Evolutionary conservation across 2,329 filamentous ascomycete species (phyloP), one percentile per base, ranked within the genome.

Genomic region (Aureobasidium namibiae): DNA sequence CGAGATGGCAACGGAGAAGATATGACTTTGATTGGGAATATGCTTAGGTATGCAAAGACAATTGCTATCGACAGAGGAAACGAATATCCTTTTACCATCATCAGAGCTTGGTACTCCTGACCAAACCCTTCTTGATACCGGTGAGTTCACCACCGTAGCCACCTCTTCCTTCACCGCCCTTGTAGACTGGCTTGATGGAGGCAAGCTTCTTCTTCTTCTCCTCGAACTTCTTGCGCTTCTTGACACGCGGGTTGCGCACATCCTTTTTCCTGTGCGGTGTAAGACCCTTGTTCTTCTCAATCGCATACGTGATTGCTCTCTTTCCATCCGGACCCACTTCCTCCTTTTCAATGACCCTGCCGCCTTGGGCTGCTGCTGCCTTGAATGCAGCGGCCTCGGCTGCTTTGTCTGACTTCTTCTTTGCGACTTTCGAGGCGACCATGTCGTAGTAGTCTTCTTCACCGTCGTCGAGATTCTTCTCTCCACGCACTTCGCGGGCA

Each of bases 281-380:
- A 63, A 99, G 77, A 33, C 94, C 94, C 82, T 96, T 96, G 76
- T 99, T 99, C 84, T 97, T 96, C 77, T 92, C 84, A 69, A 99
- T 99, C 66, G 86, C 83, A 75, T 96, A 97, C 18, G 85, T 89
- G 72, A 99, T 95, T 74, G 90, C 90, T 61, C 95, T 81, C 77
- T 96, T 95, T 61, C 92, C 92, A 67, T 96, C 91, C 60, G 84
- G 78, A 42, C 88, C 90, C 44, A 95, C 73, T 67, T 82, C 80
- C 69, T 89, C 87, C 61, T 84, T 79, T 65, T 86, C 81, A 1
- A 88, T 78, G 1, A 87, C 87, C 60, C 80, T 81, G 18, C 78
- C 83, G 23, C 82, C 82, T 65, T 80, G 74, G 50, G 76, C 72
- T n/a, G 78, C 78, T 0, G 82, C 82, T 53, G 78, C 71, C 0